Conservation (phyloP, 495 filamentous ascomycete genomes). For the Pseudevernia furfuracea region DNA sequence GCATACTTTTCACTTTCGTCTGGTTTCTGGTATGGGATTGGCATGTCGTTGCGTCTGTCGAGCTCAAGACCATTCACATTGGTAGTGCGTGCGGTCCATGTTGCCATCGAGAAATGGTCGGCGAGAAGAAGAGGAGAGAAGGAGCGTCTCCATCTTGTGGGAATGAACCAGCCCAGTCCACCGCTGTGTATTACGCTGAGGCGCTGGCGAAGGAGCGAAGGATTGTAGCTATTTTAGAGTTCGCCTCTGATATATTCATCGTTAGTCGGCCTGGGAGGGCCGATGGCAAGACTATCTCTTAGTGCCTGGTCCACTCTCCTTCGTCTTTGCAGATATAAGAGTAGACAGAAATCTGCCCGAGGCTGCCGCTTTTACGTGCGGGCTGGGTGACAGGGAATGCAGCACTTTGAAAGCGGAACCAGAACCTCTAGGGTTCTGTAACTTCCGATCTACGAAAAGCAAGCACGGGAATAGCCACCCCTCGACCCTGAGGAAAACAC, state of each 20-base stretch:
- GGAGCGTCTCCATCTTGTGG: neutral
- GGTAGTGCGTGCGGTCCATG: neutral
- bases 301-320: neutral
- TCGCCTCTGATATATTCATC: neutral
- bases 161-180: neutral
- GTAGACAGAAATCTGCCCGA: no score
- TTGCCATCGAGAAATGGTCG: neutral
- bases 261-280: neutral
- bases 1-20: neutral
- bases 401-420: no score
- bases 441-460: no score
- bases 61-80: neutral
- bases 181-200: neutral
- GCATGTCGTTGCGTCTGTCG: neutral
- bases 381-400: no score
- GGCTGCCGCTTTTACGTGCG: no score
- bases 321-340: neutral
- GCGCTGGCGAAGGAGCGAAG: neutral
- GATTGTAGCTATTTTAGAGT: neutral
- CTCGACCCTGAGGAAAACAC: no score
- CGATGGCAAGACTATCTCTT: neutral
- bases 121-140: neutral
- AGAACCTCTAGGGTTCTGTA: no score
- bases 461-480: no score
- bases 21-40: neutral